Percentiles rank a stretch among this genome's conserved stretches.
These are phyloP conservation scores for Geotrichum klebahnii DNA, from an alignment of 1,139 yeast species.

Conservation along the genomic window DNA sequence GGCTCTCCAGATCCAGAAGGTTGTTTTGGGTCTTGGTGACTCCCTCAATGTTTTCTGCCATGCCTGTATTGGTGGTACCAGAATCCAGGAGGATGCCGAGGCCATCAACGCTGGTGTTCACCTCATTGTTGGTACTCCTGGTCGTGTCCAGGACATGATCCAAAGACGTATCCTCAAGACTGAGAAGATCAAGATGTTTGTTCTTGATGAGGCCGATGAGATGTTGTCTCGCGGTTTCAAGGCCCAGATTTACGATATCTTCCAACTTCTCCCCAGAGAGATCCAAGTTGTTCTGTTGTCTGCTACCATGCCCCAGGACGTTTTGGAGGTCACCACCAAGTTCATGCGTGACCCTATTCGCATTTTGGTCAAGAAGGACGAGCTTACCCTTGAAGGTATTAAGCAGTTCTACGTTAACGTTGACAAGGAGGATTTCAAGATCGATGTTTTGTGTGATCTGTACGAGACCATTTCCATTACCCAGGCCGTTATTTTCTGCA, in stretches of 20 bases:
- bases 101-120: conserved; percentile 75
- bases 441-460: conserved; percentile 86
- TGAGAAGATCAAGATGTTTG: conserved; percentile 71
- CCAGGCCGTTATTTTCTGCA: conserved; percentile 94
- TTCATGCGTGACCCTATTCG: conserved; percentile 89
- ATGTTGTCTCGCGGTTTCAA: conserved; percentile 85
- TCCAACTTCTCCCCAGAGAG: conserved; percentile 69
- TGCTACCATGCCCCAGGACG: conserved; percentile 86
- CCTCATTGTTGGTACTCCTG: conserved; percentile 96
- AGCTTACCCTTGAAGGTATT: conserved; percentile 82
- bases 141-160: conserved; percentile 84
- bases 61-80: conserved; percentile 92
- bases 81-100: conserved; percentile 74
- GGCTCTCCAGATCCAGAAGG: conserved; percentile 84
- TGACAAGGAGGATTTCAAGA: conserved; percentile 92
- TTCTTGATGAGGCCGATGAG: conserved; percentile 94
- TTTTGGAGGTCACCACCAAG: conserved; percentile 76
- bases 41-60: conserved; percentile 76
- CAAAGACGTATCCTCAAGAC: conserved; percentile 66
- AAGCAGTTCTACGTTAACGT: conserved; percentile 83
- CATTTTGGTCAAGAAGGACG: conserved; percentile 85
- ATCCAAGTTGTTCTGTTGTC: conserved; percentile 92
- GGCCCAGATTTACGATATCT: conserved; percentile 87
- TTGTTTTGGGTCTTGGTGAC: conserved; percentile 78
- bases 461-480: conserved; percentile 93